Percentiles rank a stretch among this genome's conserved stretches.
These are phyloP conservation scores for Hypoxylon sp. DNA, from an alignment of 2,329 filamentous ascomycete species.

Conservation along the genomic window DNA sequence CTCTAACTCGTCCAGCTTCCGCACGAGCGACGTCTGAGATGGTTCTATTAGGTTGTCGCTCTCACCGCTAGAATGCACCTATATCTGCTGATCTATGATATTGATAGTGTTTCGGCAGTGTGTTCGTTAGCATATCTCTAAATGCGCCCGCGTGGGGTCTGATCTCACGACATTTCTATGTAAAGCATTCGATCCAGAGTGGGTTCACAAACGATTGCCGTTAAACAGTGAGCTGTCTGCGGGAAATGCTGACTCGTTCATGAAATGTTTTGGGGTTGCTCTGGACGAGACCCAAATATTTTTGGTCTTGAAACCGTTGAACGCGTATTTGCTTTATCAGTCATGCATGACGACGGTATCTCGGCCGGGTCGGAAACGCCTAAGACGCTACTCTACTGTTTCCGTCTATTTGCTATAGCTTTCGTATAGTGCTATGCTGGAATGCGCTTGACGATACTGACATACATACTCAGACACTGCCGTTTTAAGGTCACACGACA, in stretches of 20 bases:
- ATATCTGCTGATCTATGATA: constrained; percentile 38
- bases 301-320: constrained; percentile 42
- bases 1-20: constrained; percentile 30
- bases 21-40: constrained; percentile 32
- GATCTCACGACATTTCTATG: constrained; percentile 7
- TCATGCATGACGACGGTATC: constrained; percentile 40
- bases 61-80: constrained; percentile 40
- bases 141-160: constrained; percentile 34
- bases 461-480: constrained; percentile 36
- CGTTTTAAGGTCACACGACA: constrained; percentile 51
- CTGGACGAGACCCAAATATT: constrained; percentile 37
- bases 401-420: constrained; percentile 25
- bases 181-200: constrained; percentile 28
- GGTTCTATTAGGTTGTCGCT: constrained; percentile 30
- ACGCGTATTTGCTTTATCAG: constrained; percentile 41
- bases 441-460: constrained; percentile 37
- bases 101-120: constrained; percentile 37
- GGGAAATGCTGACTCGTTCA: constrained; percentile 35
- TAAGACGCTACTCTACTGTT: constrained; percentile 36
- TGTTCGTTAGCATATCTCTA: constrained; percentile 13
- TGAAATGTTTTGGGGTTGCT: constrained; percentile 33
- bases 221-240: constrained; percentile 27
- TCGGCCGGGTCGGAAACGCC: constrained; percentile 35
- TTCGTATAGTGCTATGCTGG: constrained; percentile 29
- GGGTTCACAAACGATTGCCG: constrained; percentile 17